phyloP scores from a whole-genome alignment of 1,284 basidiomycete species.

The Cutaneotrichosporon mucoides region DNA sequence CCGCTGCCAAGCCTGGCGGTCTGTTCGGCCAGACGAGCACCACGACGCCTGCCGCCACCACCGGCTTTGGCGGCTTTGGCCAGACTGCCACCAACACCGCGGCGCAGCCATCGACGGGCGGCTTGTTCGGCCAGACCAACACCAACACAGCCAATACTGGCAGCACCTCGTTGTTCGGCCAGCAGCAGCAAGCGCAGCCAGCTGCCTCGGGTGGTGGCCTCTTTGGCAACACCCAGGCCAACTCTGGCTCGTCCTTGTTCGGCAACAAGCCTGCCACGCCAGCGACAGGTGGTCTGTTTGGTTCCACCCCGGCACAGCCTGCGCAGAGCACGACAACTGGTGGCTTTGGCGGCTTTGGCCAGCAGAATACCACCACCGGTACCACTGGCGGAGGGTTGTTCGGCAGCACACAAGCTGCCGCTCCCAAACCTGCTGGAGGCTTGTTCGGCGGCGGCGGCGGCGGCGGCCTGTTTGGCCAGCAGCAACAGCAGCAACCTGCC shows the following conservation, averaged over 20 bases:
- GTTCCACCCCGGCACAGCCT: constrained; percentile 15
- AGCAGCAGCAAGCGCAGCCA: constrained; percentile 16
- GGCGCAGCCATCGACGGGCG: constrained; percentile 7
- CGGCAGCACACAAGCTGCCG: constrained; percentile 4
- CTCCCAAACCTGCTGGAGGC: constrained; percentile 11
- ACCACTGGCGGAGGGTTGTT: constrained; percentile 20
- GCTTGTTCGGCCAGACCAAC: constrained; percentile 27
- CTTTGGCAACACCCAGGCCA: constrained; percentile 45
- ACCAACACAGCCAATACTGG: constrained; percentile 21
- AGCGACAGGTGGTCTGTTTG: constrained; percentile 27
- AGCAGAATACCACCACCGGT: constrained; percentile 2
- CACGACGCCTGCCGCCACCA: constrained; percentile 20
- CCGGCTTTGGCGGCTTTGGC: constrained; percentile 33
- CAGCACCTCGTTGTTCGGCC: constrained; percentile 54
- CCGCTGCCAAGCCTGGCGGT: constrained; percentile 41
- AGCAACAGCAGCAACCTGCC: constrained; percentile 31
- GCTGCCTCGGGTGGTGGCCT: constrained; percentile 33
- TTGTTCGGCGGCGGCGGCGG: constrained; percentile 18
- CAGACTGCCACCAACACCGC: constrained; percentile 12
- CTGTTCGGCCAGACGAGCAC: constrained; percentile 37
- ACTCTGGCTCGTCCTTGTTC: constrained; percentile 54
- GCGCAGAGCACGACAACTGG: constrained; percentile 8
- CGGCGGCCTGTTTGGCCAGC: constrained; percentile 37
- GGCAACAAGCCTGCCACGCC: constrained; percentile 22
- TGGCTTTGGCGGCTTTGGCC: constrained; percentile 30